Conservation (phyloP, 2,329 filamentous ascomycete species). For the Penicillium sclerotiorum region DNA sequence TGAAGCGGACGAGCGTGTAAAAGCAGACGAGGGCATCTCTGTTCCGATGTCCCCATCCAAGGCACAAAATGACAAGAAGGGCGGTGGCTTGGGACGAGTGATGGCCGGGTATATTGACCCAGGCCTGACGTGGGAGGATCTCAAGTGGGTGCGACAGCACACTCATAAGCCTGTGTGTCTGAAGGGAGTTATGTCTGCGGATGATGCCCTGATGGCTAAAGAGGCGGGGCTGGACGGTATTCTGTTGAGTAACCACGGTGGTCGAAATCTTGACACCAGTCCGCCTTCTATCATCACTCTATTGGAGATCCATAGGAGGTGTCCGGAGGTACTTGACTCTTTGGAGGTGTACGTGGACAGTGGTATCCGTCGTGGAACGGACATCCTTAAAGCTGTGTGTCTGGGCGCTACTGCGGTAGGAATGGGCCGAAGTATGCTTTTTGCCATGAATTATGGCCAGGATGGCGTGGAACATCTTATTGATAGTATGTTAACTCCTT, state of each 20-base stretch:
- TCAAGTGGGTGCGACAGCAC: conserved; percentile 55
- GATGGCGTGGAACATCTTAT: conserved; percentile 58
- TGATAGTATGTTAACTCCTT: conserved; percentile 51
- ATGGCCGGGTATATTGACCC: conserved; percentile 58
- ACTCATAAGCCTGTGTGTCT: conserved; percentile 57
- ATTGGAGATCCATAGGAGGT: conserved; percentile 55
- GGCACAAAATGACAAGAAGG: conserved; percentile 55
- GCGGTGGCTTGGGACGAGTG: conserved; percentile 55
- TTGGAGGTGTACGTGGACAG: conserved; percentile 59
- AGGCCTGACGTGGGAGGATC: conserved; percentile 56
- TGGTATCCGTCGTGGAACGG: conserved; percentile 56
- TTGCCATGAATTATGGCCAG: conserved; percentile 57
- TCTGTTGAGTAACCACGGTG: conserved; percentile 61
- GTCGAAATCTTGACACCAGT: conserved; percentile 57
- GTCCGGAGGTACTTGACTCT: conserved; percentile 52
- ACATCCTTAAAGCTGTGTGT: conserved; percentile 58
- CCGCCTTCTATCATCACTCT: conserved; percentile 55
- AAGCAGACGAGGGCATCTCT: conserved; percentile 47
- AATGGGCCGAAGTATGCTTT: conserved; percentile 57
- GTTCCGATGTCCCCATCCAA: conserved; percentile 49
- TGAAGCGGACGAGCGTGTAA: conserved; percentile 60
- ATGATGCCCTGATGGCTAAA: conserved; percentile 56
- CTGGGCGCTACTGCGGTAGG: conserved; percentile 59
- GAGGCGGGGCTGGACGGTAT: conserved; percentile 57
- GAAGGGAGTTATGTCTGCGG: conserved; percentile 60